These are phyloP conservation scores for Medicago ruthenica DNA, from an alignment of 306 rosid species.

Conservation along the genomic window DNA sequence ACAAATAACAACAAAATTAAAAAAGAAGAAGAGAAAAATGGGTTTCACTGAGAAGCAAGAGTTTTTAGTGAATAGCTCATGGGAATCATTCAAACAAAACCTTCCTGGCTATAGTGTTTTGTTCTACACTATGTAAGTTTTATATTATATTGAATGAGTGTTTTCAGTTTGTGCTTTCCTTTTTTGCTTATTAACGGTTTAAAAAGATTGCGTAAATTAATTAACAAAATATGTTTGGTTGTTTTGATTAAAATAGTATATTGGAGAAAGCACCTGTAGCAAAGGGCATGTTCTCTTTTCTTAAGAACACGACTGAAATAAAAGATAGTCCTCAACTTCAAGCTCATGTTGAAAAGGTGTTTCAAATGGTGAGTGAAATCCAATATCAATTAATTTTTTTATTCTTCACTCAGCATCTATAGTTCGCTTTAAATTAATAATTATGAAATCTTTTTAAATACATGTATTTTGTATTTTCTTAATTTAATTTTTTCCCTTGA, in stretches of 20 bases:
- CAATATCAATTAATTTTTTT: neutral
- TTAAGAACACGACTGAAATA: conserved; percentile 33
- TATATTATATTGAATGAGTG: no score
- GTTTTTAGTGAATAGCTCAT: conserved; percentile 42
- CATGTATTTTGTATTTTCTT: no score
- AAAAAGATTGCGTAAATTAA: neutral
- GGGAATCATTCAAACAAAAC: conserved; percentile 38
- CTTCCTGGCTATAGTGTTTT: conserved; percentile 27
- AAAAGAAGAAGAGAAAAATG: neutral
- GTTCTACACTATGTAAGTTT: conserved; percentile 41
- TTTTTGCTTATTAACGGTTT: neutral
- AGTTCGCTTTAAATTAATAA: neutral
- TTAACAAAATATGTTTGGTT: neutral
- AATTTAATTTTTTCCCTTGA: no score
- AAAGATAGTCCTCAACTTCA: conserved; percentile 34
- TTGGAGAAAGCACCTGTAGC: conserved; percentile 47
- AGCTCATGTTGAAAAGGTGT: conserved; percentile 41
- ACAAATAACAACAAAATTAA: neutral
- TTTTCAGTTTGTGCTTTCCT: neutral
- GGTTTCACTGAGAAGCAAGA: conserved; percentile 40
- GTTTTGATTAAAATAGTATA: conserved; percentile 32
- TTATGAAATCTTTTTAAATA: no score
- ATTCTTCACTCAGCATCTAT: neutral
- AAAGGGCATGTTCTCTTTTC: conserved; percentile 45
- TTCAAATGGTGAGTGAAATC: conserved; percentile 30